Base-by-base conservation (phyloP, 2,329 filamentous ascomycete species). In the Alternaria sp. region DNA sequence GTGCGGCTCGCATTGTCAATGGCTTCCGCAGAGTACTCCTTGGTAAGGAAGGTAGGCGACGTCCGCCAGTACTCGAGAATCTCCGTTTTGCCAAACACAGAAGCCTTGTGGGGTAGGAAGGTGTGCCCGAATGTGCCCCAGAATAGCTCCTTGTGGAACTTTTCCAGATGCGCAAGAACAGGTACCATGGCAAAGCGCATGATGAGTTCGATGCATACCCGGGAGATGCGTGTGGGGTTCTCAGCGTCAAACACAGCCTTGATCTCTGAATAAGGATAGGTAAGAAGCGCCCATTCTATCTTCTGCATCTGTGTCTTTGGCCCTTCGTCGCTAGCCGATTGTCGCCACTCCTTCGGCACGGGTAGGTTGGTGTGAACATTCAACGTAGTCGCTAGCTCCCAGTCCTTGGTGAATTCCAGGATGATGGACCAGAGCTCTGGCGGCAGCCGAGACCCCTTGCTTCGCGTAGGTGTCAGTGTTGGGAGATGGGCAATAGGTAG, bases 41-140 rank as follows among this genome's bases (percentile, higher is more conserved):
- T 94, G 64, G 91, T 92, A 3, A 93, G 85, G 67, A 97, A 95
- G 12, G 90, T 92, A 0, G 90, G 89, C 13, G 92, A 94, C 30
- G 91, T 91, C 54, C 90, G 89, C 95, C 95, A 98, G 88, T 94
- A 97, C 67, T 96, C 92, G 9, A 98, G 84, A 30, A 98, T 91
- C 63, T 93, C 91, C 1, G 89, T 89, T 55, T 92, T 90, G 50
- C 92, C 93, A 76, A 96, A 97, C 66, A 94, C 91, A 2, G 93
- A 97, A 0, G 93, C 93, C 76, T 96, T 96, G 69, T 93, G 94
- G 0, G 94, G 93, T 3, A 97, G 86, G 47, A 93, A 90, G 46
- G 92, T 92, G 57, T 89, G 85, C 49, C 92, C 92, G 75, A 94
- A 94, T 28, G 94, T 96, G 3, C 90, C 89, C 86, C 91, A 93